Base-by-base conservation (phyloP, 805 yeast species). In the Sugiyamaella marilandica region DNA sequence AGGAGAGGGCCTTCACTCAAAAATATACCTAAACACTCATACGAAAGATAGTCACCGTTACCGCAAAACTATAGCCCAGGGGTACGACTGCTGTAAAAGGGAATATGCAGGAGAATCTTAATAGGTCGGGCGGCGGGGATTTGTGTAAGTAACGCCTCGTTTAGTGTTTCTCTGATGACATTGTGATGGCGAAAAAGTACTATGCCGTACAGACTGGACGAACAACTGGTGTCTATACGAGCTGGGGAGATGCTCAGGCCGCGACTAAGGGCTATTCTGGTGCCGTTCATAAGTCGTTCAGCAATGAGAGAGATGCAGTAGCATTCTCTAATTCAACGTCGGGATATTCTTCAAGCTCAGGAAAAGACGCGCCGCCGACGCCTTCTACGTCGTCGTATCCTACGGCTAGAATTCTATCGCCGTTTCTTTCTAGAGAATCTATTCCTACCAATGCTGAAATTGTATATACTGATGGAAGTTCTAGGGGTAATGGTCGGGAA, bases 381-480 rank as follows among this genome's bases (percentile, higher is more conserved):
- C 13, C 5, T 3, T 39, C 43, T 9, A 14, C n/a, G 16, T 39
- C 19, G 13, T 14, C 19, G 9, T 16, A 11, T 16, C 13, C 24
- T 16, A 4, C 13, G 4, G 19, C 43, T 16, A 39, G 13, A 3
- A 5, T 11, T 10, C 13, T 5, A 11, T 2, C 13, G 24, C 8
- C 43, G 13, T 5, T 9, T 21, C 7, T 21, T 13, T 11, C 24
- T 14, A 13, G 8, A 16, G 5, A 5, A 8, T 10, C 19, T 7
- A 13, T 3, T n/a, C 7, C 24, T 21, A 31, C 53, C 2, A n/a
- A 24, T 11, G 46, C 39, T 2, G 47, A 41, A 7, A 47, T 53
- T 5, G 72, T 88, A 0, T 90, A 79, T 62, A 83, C 88, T 18
- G 97, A 90, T 67, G 97, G 97, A 0, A 86, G 95, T 0, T 74